Evolutionary conservation across 345 rosid species (phyloP), one percentile per base, ranked within the genome.

Genomic region (Eucalyptus marginata): DNA sequence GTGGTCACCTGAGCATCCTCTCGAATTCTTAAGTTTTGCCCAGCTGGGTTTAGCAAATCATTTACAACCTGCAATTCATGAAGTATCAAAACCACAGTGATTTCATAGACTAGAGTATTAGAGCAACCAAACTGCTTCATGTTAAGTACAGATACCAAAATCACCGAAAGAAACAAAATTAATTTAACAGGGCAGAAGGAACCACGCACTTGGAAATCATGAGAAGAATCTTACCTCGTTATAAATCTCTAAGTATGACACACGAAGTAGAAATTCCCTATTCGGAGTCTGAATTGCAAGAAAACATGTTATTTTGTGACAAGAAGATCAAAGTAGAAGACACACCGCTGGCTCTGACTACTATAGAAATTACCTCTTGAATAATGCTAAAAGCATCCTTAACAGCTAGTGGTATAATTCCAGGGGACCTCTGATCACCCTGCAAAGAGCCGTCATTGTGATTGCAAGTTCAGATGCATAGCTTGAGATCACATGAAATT

Each of bases 351-450:
- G 87, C 29, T 88, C 87, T 87, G 83, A 86, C 86, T 90, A 92
- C 86, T 46, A 89, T 59, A 46, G 64, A 88, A 52, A 79, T 36
- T 94, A 98, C 99, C 99, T 98, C 99, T 93, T 98, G 99, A 92
- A 98, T 98, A 89, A 98, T 96, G 89, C 97, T 94, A 94, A 98
- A 98, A 90, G 95, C 99, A 92, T 98, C 99, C 92, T 98, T 98
- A 91, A 98, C 99, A 36, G 99, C 99, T 88, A 98, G 89, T 10
- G 99, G 98, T 91, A 97, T 98, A 71, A 96, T 97, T 89, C 99
- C 99, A 86, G 99, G 99, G 88, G 99, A 98, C 94, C 99, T 98
- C 91, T 98, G 99, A 95, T 97, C 99, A 92, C 99, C 99, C 99
- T 98, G 97, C 89, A 93, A 94, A 92, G 91, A 86, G 47, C 64